Conservation (phyloP, 306 rosid species). For the Parietaria judaica region DNA sequence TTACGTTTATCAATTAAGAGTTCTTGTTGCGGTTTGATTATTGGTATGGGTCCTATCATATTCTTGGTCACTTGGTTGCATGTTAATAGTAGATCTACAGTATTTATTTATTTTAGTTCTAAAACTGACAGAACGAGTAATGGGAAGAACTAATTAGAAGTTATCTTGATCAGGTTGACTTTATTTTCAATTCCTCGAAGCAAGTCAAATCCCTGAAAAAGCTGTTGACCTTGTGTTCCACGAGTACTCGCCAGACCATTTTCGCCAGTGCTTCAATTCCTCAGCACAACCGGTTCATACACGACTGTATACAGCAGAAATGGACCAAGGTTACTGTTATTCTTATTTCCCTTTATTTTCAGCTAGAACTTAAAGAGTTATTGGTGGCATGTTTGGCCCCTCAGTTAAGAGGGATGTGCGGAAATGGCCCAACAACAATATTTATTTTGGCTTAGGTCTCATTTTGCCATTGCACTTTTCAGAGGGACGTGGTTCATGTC, state of each 20-base stretch:
- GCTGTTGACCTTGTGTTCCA: conserved; percentile 75
- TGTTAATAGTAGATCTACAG: neutral
- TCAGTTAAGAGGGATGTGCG: no score
- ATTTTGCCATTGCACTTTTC: conserved; percentile 15
- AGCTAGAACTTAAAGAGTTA: no score
- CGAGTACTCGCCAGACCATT: conserved; percentile 68
- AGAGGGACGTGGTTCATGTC: conserved; percentile 73
- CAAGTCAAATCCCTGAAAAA: conserved; percentile 75
- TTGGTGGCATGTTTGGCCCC: no score
- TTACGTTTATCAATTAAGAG: no score
- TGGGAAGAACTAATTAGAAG: neutral
- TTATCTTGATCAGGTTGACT: conserved; percentile 61
- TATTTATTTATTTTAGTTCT: neutral
- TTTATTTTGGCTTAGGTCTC: no score
- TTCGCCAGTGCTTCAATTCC: conserved; percentile 98
- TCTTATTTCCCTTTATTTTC: neutral
- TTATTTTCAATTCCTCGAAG: conserved; percentile 78
- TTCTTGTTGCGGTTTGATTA: no score
- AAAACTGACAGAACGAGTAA: neutral
- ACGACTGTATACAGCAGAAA: conserved; percentile 84
- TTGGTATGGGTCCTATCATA: no score
- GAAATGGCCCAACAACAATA: no score
- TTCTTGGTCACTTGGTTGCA: neutral
- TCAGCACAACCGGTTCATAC: conserved; percentile 72
- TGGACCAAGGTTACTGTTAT: conserved; percentile 66